Conservation (phyloP, 1,284 basidiomycete species). For the Malassezia psittaci region DNA sequence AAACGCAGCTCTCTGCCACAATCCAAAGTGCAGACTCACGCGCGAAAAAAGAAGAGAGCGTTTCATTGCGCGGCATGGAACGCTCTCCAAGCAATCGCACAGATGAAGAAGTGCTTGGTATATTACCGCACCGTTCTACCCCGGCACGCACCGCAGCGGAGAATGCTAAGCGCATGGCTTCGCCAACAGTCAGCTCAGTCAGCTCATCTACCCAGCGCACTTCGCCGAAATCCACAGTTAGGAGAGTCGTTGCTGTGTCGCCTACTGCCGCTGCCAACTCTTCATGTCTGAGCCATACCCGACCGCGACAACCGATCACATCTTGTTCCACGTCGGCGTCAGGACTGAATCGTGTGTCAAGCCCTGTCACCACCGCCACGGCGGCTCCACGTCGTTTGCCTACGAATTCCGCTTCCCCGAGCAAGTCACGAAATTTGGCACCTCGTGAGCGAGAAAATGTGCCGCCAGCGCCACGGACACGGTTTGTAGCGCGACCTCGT, state of each 20-base stretch:
- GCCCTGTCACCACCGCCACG: too few species aligned
- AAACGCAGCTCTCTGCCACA: too few species aligned
- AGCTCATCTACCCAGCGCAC: too few species aligned
- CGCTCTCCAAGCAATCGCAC: not conserved
- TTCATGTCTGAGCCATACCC: not conserved
- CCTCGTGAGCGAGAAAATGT: conserved; percentile 4
- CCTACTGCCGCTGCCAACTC: not conserved
- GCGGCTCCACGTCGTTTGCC: too few species aligned
- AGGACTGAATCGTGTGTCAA: too few species aligned
- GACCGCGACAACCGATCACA: too few species aligned
- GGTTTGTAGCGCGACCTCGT: conserved; percentile 1
- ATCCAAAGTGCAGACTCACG: too few species aligned
- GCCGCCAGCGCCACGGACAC: conserved; percentile 6
- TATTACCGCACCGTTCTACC: not conserved
- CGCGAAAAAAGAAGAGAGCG: too few species aligned
- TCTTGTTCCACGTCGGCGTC: too few species aligned
- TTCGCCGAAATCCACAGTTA: too few species aligned
- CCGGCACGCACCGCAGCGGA: conserved; percentile 1
- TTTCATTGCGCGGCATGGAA: too few species aligned
- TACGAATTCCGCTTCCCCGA: not conserved
- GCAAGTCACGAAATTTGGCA: not conserved
- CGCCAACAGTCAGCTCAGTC: not conserved
- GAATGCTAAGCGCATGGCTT: not conserved
- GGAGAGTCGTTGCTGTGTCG: too few species aligned
- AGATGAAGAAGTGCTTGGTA: conserved; percentile 16